Conservation (phyloP, 225 moss, liverwort and hornwort species). For the Antitrichia curtipendula region DNA sequence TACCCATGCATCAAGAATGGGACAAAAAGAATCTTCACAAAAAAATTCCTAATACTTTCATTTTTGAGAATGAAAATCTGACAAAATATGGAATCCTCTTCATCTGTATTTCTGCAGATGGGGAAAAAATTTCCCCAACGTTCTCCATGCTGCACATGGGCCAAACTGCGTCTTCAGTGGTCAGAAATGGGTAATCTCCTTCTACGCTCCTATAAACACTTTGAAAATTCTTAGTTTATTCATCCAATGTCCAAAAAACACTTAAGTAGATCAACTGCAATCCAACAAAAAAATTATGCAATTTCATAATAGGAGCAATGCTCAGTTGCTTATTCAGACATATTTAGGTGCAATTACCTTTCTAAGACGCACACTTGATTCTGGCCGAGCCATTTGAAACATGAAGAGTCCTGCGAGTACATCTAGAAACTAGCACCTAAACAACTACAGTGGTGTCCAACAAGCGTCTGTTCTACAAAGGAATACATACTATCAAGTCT, state of each 20-base stretch:
- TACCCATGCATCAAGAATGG: too few species aligned
- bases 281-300: neutral
- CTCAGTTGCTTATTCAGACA: neutral
- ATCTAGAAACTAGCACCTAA: neutral
- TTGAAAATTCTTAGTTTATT: neutral
- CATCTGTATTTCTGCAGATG: too few species aligned
- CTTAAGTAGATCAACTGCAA: neutral
- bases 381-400: neutral
- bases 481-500: neutral
- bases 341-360: neutral
- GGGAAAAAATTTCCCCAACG: too few species aligned
- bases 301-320: neutral
- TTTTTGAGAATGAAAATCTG: too few species aligned
- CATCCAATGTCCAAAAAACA: neutral
- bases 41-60: too few species aligned
- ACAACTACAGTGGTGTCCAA: neutral
- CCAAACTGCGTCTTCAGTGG: too few species aligned
- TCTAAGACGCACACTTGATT: neutral
- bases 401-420: neutral
- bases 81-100: too few species aligned
- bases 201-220: too few species aligned
- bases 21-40: too few species aligned
- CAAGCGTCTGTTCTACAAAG: neutral
- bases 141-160: too few species aligned
- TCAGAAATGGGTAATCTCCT: too few species aligned